Percentiles rank a stretch among this genome's conserved stretches.
Evolutionary conservation across 2,329 filamentous ascomycete species (phyloP).

Genomic region (Phialocephala sp.): DNA sequence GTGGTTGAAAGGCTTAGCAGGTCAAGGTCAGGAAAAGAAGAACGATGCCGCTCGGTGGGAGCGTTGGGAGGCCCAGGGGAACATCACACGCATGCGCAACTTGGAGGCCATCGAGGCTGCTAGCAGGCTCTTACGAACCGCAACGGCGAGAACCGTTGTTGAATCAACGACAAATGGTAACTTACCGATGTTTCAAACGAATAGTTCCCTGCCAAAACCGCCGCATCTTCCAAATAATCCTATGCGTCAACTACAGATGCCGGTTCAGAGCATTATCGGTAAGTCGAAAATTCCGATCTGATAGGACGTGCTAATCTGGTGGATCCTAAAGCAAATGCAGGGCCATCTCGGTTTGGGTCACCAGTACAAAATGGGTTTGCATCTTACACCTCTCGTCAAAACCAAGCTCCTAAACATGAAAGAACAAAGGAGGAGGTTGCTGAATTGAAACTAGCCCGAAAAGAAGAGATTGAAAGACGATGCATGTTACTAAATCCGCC

Average conservation of each 20-base stretch:
- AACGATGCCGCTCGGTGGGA: slow-evolving; percentile 74
- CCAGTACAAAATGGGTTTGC: slow-evolving; percentile 40
- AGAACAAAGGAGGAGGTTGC: slow-evolving; percentile 67
- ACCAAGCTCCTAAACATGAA: slow-evolving; percentile 46
- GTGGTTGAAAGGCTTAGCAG: slow-evolving; percentile 78
- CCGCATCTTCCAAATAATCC: slow-evolving; percentile 22
- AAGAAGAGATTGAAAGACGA: slow-evolving; percentile 73
- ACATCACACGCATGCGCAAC: slow-evolving; percentile 35
- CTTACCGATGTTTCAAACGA: slow-evolving; percentile 20
- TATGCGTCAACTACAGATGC: slow-evolving; percentile 18
- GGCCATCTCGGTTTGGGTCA: slow-evolving; percentile 40
- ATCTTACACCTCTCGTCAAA: slow-evolving; percentile 35
- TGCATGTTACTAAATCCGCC: slow-evolving; percentile 71
- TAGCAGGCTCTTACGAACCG: slow-evolving; percentile 3
- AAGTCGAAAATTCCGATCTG: slow-evolving; percentile 13
- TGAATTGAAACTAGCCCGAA: slow-evolving; percentile 67
- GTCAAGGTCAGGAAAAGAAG: slow-evolving; percentile 63
- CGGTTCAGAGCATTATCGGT: slow-evolving; percentile 27
- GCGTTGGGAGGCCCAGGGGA: slow-evolving; percentile 62
- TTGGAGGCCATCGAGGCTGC: slow-evolving; percentile 11
- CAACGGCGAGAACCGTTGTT: neutral
- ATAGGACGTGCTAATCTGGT: slow-evolving; percentile 1
- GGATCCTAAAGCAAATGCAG: neutral
- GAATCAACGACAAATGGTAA: slow-evolving; percentile 22
- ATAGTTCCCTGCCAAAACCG: slow-evolving; percentile 17